These are phyloP conservation scores for Boletus tylopilopsis DNA, from an alignment of 768 basidiomycete genomes.

Conservation along the genomic window DNA sequence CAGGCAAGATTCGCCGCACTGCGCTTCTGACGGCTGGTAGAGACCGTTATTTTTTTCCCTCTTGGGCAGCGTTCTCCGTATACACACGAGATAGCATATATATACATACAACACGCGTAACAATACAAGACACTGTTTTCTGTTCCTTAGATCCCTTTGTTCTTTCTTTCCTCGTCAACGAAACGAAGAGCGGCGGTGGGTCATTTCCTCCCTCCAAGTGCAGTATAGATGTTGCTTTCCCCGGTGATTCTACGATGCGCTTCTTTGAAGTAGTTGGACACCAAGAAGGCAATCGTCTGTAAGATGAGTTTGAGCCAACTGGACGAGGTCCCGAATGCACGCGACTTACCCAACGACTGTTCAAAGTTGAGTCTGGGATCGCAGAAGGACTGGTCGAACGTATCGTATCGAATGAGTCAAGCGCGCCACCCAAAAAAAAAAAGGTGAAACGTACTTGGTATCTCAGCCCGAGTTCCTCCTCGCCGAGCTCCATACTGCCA, in stretches of 20 bases:
- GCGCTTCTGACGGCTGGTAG: neutral
- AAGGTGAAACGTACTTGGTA: constrained; percentile 67
- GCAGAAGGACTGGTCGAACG: constrained; percentile 67
- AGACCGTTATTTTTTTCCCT: neutral
- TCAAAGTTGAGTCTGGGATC: constrained; percentile 94
- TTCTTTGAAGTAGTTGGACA: constrained; percentile 78
- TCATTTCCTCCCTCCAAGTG: constrained; percentile 26
- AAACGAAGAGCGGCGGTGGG: neutral
- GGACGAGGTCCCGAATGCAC: neutral
- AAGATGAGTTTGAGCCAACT: neutral
- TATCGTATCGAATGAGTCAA: neutral
- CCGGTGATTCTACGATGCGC: constrained; percentile 41
- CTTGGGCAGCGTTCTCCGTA: neutral
- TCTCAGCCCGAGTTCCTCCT: constrained; percentile 84
- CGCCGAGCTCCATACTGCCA: constrained; percentile 91
- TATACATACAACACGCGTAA: constrained; percentile 7
- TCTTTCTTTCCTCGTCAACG: neutral
- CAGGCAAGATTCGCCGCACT: neutral
- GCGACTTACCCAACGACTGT: constrained; percentile 79
- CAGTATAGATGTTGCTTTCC: constrained; percentile 26
- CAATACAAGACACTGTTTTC: neutral
- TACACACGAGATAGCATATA: neutral
- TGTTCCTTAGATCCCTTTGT: neutral
- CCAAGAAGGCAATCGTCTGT: constrained; percentile 81
- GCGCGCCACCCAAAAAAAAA: neutral